A percentile compares a stretch with the other conserved stretches of the same genome.
phyloP scores from a whole-genome alignment of 805 yeast species.

The Peterozyma xylosa region DNA sequence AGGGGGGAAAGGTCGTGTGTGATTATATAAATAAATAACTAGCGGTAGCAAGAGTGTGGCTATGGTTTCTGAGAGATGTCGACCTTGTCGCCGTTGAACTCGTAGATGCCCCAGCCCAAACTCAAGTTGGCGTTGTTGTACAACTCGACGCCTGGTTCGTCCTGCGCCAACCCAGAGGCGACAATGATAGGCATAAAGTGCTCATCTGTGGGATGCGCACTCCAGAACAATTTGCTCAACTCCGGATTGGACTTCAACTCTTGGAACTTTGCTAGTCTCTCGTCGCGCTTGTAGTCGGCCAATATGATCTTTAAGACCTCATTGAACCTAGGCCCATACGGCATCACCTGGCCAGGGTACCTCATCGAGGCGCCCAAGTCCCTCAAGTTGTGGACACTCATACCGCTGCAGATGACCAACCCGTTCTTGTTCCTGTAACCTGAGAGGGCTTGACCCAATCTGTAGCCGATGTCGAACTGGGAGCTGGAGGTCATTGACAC shows the following conservation, averaged over 20 bases:
- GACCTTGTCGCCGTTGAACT: conserved; percentile 16
- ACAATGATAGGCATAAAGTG: conserved; percentile 67
- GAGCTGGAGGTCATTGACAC: conserved; percentile 37
- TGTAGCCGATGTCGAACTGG: conserved; percentile 34
- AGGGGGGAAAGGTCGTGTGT: no score
- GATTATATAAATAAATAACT: no score
- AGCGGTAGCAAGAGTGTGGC: no score
- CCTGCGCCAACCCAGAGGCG: conserved; percentile 43
- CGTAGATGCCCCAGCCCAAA: conserved; percentile 68
- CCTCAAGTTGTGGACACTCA: conserved; percentile 70
- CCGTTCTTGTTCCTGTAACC: conserved; percentile 46
- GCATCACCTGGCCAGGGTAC: conserved; percentile 19
- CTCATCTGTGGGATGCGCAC: conserved; percentile 73
- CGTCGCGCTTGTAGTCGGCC: conserved; percentile 16
- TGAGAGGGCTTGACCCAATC: conserved; percentile 49
- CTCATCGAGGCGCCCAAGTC: conserved; percentile 33
- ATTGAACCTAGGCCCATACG: conserved; percentile 51
- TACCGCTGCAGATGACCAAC: conserved; percentile 60
- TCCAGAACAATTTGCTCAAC: conserved; percentile 22
- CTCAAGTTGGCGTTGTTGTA: conserved; percentile 36
- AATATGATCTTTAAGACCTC: conserved; percentile 33
- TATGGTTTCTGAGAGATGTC: no score
- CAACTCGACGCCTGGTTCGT: conserved; percentile 33
- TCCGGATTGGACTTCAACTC: conserved; percentile 19
- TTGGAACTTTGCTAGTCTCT: conserved; percentile 28